Conservation (phyloP, 2,329 filamentous ascomycete genomes). For the Colletotrichum tanaceti region DNA sequence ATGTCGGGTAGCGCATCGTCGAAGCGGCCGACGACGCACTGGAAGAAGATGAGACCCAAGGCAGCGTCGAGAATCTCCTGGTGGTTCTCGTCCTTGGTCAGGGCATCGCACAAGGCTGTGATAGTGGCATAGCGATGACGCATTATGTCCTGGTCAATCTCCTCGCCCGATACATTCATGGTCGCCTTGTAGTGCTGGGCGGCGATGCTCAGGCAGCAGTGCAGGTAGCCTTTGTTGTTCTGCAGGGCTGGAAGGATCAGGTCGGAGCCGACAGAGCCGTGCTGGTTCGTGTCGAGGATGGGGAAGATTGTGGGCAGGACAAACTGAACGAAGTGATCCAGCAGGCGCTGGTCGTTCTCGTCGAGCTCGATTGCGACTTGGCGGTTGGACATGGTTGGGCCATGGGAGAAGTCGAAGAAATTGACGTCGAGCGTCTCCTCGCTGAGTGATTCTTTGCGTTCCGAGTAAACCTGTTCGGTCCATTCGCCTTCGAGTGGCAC, state of each 20-base stretch:
- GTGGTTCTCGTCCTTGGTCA: conserved; percentile 84
- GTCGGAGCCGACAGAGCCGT: conserved; percentile 82
- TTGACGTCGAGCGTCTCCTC: conserved; percentile 78
- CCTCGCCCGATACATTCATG: conserved; percentile 72
- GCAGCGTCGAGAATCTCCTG: conserved; percentile 91
- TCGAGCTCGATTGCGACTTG: conserved; percentile 85
- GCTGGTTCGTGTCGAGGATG: conserved; percentile 89
- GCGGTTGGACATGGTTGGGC: conserved; percentile 69
- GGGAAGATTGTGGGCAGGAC: conserved; percentile 93
- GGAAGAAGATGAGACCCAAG: conserved; percentile 95
- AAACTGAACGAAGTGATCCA: conserved; percentile 91
- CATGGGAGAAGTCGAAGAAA: conserved; percentile 85
- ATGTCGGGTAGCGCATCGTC: conserved; percentile 91
- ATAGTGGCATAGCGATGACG: conserved; percentile 91
- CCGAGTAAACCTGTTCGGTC: conserved; percentile 76
- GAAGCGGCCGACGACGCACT: conserved; percentile 87
- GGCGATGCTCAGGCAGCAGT: conserved; percentile 94
- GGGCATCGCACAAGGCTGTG: conserved; percentile 83
- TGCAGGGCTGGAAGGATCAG: conserved; percentile 89
- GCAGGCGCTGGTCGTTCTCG: conserved; percentile 84
- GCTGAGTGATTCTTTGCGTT: conserved; percentile 73
- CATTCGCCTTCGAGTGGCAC: conserved; percentile 75
- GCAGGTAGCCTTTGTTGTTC: conserved; percentile 91
- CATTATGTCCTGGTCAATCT: conserved; percentile 91
- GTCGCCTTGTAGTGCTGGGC: conserved; percentile 92